Evolutionary conservation across 2,329 filamentous ascomycete genomes (phyloP), one percentile per base, ranked within the genome.

Genomic region (Sporothrix euskadiensis): DNA sequence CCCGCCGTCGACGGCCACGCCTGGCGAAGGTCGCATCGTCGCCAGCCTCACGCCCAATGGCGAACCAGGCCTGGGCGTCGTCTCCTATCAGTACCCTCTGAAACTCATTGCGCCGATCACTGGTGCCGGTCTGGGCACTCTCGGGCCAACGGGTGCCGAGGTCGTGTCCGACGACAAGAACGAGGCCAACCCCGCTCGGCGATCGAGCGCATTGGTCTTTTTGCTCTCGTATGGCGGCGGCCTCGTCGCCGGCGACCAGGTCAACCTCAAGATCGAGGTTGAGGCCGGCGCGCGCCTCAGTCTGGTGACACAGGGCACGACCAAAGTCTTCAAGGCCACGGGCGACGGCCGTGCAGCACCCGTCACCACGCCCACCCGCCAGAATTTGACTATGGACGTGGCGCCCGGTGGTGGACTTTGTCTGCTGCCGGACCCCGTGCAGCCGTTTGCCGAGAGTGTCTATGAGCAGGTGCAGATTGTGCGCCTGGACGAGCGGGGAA

Each of bases 161-260:
- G 30, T 10, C 6, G 35, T 49, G 44, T 49, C 30, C 16, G 61
- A 22, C n/a, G 61, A 32, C 41, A n/a, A 22, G 26, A 49, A 32
- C 26, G 56, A 35, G 85, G 87, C 3, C 49, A 56, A 52, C 19
- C 22, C 70, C 8, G 19, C 69, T 1, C 71, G 44, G 8, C 87
- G 90, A 73, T 86, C 87, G 76, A 92, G 92, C 73, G 87, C 94
- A 9, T 88, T 96, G 44, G 90, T 97, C 56, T 98, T 97, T 80
- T 86, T 98, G 52, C 87, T 99, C 68, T 97, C 94, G 0, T 99
- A 98, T 80, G 96, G 96, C 69, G 96, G 96, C 59, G 96, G 96
- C 1, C 88, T 99, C 16, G 92, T 99, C 1, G 93, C 92, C 14
- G 94, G 94, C 57, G 96, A 99, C 81, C 85, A 88, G 76, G 91